phyloP scores from a whole-genome alignment of 805 yeast genomes.

The Yarrowia phangngaensis region DNA sequence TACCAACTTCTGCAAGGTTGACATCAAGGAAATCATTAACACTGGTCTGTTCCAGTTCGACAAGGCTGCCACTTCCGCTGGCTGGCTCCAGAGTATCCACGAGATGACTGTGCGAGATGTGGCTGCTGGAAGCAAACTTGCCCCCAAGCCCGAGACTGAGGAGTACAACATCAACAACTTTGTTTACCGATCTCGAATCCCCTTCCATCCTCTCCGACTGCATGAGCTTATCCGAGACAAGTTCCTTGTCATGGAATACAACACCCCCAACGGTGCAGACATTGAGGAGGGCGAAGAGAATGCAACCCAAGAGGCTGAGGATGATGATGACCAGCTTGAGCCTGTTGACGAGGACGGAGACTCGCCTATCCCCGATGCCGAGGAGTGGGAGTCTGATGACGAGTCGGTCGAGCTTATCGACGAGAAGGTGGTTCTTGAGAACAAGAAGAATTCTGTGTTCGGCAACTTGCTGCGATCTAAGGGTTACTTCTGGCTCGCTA shows the following conservation, averaged over 20 bases:
- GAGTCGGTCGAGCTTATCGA: slow-evolving; percentile 28
- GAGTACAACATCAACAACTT: slow-evolving; percentile 48
- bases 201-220: slow-evolving; percentile 47
- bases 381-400: slow-evolving; percentile 28
- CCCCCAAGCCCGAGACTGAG: slow-evolving; percentile 48
- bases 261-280: slow-evolving; percentile 21
- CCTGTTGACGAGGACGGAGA: slow-evolving; percentile 7
- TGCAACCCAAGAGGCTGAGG: slow-evolving; percentile 32
- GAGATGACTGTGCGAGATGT: slow-evolving; percentile 41
- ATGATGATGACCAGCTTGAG: slow-evolving; percentile 19
- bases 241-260: slow-evolving; percentile 37
- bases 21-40: slow-evolving; percentile 40
- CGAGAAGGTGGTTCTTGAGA: slow-evolving; percentile 34
- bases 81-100: slow-evolving; percentile 46
- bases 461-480: slow-evolving; percentile 44
- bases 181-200: slow-evolving; percentile 43
- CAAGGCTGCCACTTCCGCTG: slow-evolving; percentile 45
- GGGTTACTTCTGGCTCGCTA: slow-evolving; percentile 48
- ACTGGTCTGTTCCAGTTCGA: slow-evolving; percentile 44
- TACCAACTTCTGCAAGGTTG: slow-evolving; percentile 43
- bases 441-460: slow-evolving; percentile 42
- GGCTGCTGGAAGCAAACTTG: slow-evolving; percentile 31
- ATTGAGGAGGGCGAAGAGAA: slow-evolving; percentile 33
- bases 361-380: slow-evolving; percentile 7
- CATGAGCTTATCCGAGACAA: slow-evolving; percentile 42